These are phyloP conservation scores for Yamadazyma conglobata DNA, from an alignment of 1,139 yeast genomes.

Conservation along the genomic window DNA sequence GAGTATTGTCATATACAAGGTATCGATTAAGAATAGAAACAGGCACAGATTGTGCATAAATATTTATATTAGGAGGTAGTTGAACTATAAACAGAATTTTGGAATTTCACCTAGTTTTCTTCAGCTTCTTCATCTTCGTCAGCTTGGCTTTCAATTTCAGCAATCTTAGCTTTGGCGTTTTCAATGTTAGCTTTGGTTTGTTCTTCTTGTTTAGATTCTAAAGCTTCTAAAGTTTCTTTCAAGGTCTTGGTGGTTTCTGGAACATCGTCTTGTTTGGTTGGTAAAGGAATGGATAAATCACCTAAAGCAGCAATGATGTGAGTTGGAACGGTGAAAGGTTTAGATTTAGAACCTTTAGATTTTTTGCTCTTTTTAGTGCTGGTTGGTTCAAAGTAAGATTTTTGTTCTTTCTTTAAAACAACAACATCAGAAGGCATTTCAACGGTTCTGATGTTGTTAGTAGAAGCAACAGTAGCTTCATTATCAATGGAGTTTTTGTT, in stretches of 20 bases:
- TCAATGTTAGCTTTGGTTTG: conserved; percentile 76
- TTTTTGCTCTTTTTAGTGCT: conserved; percentile 38
- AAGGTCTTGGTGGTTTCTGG: conserved; percentile 63
- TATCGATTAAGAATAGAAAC: no score
- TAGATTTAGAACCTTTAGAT: conserved; percentile 40
- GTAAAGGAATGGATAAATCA: conserved; percentile 75
- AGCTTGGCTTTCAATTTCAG: conserved; percentile 52
- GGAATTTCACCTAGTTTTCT: conserved; percentile 1
- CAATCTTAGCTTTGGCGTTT: conserved; percentile 72
- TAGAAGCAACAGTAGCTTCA: conserved; percentile 24
- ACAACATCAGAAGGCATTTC: conserved; percentile 64
- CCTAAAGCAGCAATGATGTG: conserved; percentile 75
- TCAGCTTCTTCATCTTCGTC: conserved; percentile 26
- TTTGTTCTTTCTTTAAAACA: conserved; percentile 63
- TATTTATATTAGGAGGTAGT: no score
- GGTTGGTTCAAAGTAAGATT: conserved; percentile 54
- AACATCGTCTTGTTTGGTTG: conserved; percentile 73
- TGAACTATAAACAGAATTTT: no score
- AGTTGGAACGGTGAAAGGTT: conserved; percentile 70
- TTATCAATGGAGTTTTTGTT: conserved; percentile 30
- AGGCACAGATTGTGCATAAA: background rate
- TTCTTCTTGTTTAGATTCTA: conserved; percentile 72
- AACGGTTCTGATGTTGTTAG: conserved; percentile 44
- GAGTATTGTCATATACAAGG: no score
- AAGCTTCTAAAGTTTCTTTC: conserved; percentile 70